phyloP scores from a whole-genome alignment of 2,329 filamentous ascomycete species.

The Botryotinia convoluta region DNA sequence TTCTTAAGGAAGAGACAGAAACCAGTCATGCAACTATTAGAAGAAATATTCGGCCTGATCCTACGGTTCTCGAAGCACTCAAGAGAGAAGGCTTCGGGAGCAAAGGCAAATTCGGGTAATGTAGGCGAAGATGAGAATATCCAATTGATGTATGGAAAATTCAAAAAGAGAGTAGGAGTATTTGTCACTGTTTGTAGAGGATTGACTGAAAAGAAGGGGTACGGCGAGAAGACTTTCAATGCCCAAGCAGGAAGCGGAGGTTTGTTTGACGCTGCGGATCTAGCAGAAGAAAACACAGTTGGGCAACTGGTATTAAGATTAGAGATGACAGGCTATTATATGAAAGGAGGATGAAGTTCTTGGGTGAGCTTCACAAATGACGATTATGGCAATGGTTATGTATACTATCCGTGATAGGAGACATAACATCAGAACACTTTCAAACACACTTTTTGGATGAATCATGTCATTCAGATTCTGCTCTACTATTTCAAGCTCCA shows the following conservation, averaged over 20 bases:
- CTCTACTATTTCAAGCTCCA: neutral
- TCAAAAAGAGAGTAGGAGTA: slow-evolving; percentile 69
- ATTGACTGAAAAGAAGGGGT: slow-evolving; percentile 59
- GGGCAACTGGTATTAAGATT: slow-evolving; percentile 66
- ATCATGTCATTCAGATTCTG: neutral
- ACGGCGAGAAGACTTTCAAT: slow-evolving; percentile 37
- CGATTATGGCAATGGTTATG: neutral
- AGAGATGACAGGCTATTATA: slow-evolving; percentile 69
- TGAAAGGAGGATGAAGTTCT: slow-evolving; percentile 22
- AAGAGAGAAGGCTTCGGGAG: slow-evolving; percentile 43
- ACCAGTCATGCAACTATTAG: slow-evolving; percentile 68
- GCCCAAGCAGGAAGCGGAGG: slow-evolving; percentile 33
- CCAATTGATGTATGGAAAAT: slow-evolving; percentile 57
- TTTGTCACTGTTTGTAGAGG: slow-evolving; percentile 72
- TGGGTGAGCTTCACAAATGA: neutral
- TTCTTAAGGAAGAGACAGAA: slow-evolving; percentile 73
- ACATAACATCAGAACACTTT: neutral
- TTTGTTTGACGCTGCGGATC: slow-evolving; percentile 42
- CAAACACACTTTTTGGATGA: neutral
- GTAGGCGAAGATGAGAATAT: slow-evolving; percentile 40
- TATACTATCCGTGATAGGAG: neutral
- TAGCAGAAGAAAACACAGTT: slow-evolving; percentile 56
- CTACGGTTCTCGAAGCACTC: slow-evolving; percentile 63
- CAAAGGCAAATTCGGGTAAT: slow-evolving; percentile 32
- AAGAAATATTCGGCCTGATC: slow-evolving; percentile 73